Evolutionary conservation across 257 asterid genomes (phyloP), one percentile per base, ranked within the genome.

Genomic region (Cynanchum wilfordii): DNA sequence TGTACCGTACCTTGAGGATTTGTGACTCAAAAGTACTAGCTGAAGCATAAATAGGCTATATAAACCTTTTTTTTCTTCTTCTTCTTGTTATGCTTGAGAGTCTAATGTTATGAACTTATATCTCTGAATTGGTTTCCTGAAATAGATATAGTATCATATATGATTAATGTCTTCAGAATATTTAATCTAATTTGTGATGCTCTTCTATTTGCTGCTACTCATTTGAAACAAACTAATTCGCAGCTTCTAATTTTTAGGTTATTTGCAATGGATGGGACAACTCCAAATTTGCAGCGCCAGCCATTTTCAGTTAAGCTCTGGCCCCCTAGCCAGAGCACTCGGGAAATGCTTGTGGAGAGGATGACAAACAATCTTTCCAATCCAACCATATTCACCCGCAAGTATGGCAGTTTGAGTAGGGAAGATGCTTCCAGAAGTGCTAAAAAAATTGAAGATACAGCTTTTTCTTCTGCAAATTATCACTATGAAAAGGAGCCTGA

Each of bases 321-420:
- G 99, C 99, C 99, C 40, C 99, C 98, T 33, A 89, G 96, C 77
- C 84, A 85, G 75, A 89, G 79, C 85, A 94, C 98, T 0, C 82
- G 99, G 54, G 83, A 79, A 76, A 85, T 84, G 86, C 84, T 94
- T 40, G 96, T 94, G 49, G 96, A 89, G 60, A 75, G 96, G 71
- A 87, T 91, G 95, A 83, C 83, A 3, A 89, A 85, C 70, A 94
- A 91, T 82, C 97, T 93, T 69, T 87, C 96, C 3, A 87, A 90
- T 36, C 96, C 97, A n/a, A 89, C 97, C 73, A 87, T 93, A 79
- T 93, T 93, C 85, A 89, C 97, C 51, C 87, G 88, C 74, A 91
- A 91, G 81, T 94, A 89, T 59, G 98, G 97, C 57, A 84, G 89
- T 78, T 84, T 91, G 17, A 78, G 79, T 66, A 66, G 52, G 63